Percentiles rank a stretch among this genome's conserved stretches.
These are phyloP conservation scores for Globisporangium cederbergense DNA, from an alignment of 352 stramenopile genomes.

Conservation along the genomic window DNA sequence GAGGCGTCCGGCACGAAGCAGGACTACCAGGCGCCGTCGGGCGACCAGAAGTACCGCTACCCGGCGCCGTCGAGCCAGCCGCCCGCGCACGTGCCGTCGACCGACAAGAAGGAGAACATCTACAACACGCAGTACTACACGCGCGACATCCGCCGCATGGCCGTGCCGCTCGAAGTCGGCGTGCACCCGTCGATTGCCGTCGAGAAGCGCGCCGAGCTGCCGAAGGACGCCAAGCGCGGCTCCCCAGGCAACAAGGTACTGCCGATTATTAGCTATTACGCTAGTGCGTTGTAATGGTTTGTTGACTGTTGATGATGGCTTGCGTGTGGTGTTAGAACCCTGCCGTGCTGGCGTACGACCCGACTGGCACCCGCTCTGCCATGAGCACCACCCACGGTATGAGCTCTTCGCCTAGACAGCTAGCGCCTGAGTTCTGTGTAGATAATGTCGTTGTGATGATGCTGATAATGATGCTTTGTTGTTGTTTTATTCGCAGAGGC, in stretches of 20 bases:
- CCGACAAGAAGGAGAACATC: conserved; percentile 66
- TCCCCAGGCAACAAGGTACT: conserved; percentile 77
- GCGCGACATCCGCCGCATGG: conserved; percentile 78
- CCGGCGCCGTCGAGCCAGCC: conserved; percentile 71
- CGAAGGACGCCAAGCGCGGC: conserved; percentile 58
- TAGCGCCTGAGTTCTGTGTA: too few relatives aligned
- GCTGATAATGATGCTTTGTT: background rate
- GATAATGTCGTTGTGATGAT: background rate
- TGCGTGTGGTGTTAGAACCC: conserved; percentile 43
- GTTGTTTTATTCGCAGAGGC: conserved; percentile 29
- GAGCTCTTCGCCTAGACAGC: background rate
- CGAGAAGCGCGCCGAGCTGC: conserved; percentile 57
- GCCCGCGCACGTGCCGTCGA: conserved; percentile 66
- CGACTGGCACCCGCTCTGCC: conserved; percentile 80
- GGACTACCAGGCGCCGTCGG: conserved; percentile 59
- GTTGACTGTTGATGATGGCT: background rate
- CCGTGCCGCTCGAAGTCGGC: conserved; percentile 55
- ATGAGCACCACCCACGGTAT: conserved; percentile 81
- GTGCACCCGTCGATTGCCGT: conserved; percentile 70
- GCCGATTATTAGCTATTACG: background rate
- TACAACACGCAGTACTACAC: conserved; percentile 91
- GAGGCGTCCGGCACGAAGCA: conserved; percentile 75
- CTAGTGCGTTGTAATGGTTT: background rate
- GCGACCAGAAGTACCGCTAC: conserved; percentile 71
- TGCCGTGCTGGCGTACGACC: conserved; percentile 80